Percentiles rank a stretch among this genome's conserved stretches.
These are phyloP conservation scores for Chlamydomonas reinhardtii DNA, from an alignment of 163 green algal species.

Conservation along the genomic window DNA sequence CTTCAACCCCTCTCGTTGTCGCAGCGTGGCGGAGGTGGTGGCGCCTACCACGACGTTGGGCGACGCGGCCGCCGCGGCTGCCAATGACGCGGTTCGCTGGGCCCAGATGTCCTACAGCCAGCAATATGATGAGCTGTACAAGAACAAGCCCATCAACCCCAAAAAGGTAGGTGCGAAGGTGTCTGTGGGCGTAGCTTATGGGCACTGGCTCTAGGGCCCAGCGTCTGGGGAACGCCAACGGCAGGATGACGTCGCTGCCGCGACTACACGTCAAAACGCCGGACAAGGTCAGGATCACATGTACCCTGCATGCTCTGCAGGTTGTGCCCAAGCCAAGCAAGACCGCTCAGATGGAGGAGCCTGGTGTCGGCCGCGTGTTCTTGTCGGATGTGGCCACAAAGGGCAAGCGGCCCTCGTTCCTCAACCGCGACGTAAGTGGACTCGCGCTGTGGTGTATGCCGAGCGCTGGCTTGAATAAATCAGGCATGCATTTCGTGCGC, in stretches of 20 bases:
- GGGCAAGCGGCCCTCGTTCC: conserved; percentile 41
- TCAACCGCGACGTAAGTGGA: too few species aligned
- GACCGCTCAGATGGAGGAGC: conserved; percentile 70
- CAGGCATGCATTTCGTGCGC: too few species aligned
- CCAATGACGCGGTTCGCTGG: neutral
- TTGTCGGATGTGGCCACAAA: conserved; percentile 75
- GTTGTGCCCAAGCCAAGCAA: conserved; percentile 83
- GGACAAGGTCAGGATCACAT: too few species aligned
- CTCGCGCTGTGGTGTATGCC: too few species aligned
- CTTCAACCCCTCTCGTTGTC: too few species aligned
- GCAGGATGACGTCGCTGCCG: too few species aligned
- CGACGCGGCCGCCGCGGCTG: neutral
- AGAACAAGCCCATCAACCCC: conserved; percentile 68
- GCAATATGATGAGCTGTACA: conserved; percentile 89
- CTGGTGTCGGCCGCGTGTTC: conserved; percentile 63
- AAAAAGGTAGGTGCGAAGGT: conserved; percentile 6
- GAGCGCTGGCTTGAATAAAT: too few species aligned
- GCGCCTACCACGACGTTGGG: neutral
- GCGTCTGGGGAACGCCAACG: too few species aligned
- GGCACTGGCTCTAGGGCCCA: too few species aligned
- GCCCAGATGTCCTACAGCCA: conserved; percentile 80
- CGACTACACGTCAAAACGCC: too few species aligned
- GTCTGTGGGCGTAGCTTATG: too few species aligned
- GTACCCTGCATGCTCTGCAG: neutral
- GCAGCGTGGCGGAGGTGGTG: conserved; percentile 24